A percentile compares a stretch with the other conserved stretches of the same genome.
Conservation (phyloP, 2,329 filamentous ascomycete genomes). For the Diplodia scrobiculata region DNA sequence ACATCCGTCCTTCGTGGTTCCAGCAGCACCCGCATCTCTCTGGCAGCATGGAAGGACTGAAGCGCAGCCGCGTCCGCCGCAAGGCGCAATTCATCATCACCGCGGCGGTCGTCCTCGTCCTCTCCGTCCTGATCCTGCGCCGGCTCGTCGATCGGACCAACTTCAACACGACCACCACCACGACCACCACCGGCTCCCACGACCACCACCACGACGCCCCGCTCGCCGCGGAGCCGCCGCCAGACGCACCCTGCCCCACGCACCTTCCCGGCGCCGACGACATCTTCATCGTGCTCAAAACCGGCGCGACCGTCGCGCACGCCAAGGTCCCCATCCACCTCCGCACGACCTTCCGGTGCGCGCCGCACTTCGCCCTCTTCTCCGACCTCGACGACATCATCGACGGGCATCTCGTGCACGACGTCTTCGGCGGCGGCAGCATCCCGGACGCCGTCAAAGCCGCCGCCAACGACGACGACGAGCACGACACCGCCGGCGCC, state of each 20-base stretch:
- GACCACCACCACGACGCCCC: too few species aligned
- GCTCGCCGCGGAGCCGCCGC: constrained; percentile 15
- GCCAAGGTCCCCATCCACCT: constrained; percentile 57
- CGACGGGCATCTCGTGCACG: constrained; percentile 55
- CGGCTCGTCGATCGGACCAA: background rate
- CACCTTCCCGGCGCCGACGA: constrained; percentile 49
- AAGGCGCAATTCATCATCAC: constrained; percentile 1
- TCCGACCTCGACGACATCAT: constrained; percentile 46
- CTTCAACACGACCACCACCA: too few species aligned
- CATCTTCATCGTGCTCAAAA: constrained; percentile 60
- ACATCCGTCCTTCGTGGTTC: too few species aligned
- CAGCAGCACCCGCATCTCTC: too few species aligned
- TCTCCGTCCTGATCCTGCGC: background rate
- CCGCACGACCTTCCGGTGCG: constrained; percentile 42
- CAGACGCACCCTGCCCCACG: constrained; percentile 34
- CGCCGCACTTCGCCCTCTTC: constrained; percentile 42
- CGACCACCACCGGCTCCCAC: background rate
- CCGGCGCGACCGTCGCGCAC: constrained; percentile 61
- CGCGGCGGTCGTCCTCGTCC: background rate
- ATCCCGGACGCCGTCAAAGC: constrained; percentile 42
- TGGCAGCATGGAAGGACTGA: too few species aligned
- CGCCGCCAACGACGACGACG: too few species aligned
- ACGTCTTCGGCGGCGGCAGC: constrained; percentile 46
- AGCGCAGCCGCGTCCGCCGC: background rate
- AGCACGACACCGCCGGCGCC: constrained; percentile 39